Evolutionary conservation across 1,284 basidiomycete genomes (phyloP), one percentile per base, ranked within the genome.

Genomic region (Apiotrichum mycotoxinovorans): DNA sequence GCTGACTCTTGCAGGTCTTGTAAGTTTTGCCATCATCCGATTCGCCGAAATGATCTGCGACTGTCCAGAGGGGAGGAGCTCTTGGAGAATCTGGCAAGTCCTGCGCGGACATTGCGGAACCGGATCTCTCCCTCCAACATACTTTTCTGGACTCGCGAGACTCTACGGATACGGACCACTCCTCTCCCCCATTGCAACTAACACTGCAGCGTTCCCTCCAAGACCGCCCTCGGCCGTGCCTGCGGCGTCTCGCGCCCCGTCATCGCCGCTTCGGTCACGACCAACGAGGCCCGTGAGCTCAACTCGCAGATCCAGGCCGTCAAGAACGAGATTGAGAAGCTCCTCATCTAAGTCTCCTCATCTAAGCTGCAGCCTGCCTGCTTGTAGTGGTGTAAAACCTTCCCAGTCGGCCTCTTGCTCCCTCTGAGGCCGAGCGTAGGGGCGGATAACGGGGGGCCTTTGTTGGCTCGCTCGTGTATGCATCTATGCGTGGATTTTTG

Each of bases 171-270:
- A 43, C 14, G 4, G 9, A 3, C 10, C n/a, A 12, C 30, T 3
- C 18, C 23, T 18, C 17, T 40, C 35, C 90, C 60, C 60, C 69
- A 71, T 61, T 69, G 68, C 12, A 23, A 22, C 51, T 45, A 14
- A 44, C 37, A 7, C n/a, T 33, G 38, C 50, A 51, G 52, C 59
- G 30, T 30, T 12, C 30, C 30, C 44, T 54, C 52, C 10, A 61
- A 61, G 59, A 61, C 59, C 41, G 59, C 91, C 20, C 83, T 98
- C 37, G 96, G 95, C 48, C 85, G 95, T 56, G 95, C 95, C 41
- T 98, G 95, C 79, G 92, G 94, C 63, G 95, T 99, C 51, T 88
- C 91, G 42, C 82, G 96, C 61, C 90, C 95, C 38, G 96, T 98
- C 66, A 98, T 99, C 63, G 87, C 95, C 62, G 91, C 88, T 48